phyloP scores from a whole-genome alignment of 2,329 filamentous ascomycete species.

The Xylaria sp. region DNA sequence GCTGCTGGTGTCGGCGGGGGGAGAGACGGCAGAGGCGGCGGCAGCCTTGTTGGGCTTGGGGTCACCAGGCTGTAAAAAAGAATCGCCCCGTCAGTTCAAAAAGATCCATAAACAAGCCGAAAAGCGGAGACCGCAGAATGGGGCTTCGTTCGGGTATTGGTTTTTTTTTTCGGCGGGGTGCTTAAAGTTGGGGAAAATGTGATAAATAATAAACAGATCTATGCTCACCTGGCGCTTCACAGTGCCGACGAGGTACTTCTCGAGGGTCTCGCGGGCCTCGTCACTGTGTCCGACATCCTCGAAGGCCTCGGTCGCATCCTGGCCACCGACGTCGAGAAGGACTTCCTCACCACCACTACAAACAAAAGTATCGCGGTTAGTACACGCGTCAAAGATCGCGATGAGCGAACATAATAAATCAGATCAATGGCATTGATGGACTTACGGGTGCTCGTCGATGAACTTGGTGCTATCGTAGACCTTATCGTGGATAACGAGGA shows the following conservation, averaged over 20 bases:
- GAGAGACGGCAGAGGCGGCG: slow-evolving; percentile 43
- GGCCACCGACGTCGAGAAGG: slow-evolving; percentile 88
- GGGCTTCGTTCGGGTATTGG: not conserved
- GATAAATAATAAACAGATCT: not conserved
- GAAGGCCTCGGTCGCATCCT: slow-evolving; percentile 96
- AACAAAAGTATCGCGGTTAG: slow-evolving; percentile 24
- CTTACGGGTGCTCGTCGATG: slow-evolving; percentile 91
- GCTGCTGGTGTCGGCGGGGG: slow-evolving; percentile 44
- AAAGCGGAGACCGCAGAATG: not conserved
- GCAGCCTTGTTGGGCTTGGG: slow-evolving; percentile 58
- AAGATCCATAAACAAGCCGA: not conserved
- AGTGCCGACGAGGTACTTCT: slow-evolving; percentile 65
- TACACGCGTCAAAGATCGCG: not conserved
- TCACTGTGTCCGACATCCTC: slow-evolving; percentile 99
- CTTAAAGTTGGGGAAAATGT: slow-evolving; percentile 13
- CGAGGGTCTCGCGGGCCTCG: slow-evolving; percentile 91
- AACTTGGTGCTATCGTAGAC: slow-evolving; percentile 88
- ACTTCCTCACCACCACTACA: slow-evolving; percentile 95
- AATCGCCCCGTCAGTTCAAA: slow-evolving; percentile 2
- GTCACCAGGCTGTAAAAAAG: slow-evolving; percentile 62
- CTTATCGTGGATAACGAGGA: slow-evolving; percentile 89
- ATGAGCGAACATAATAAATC: not conserved
- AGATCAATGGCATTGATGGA: slow-evolving; percentile 24
- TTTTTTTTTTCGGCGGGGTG: slow-evolving; percentile 1
- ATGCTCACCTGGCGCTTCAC: slow-evolving; percentile 72